Conservation (phyloP, 164 flowering plant species). For the Aristolochia californica region DNA sequence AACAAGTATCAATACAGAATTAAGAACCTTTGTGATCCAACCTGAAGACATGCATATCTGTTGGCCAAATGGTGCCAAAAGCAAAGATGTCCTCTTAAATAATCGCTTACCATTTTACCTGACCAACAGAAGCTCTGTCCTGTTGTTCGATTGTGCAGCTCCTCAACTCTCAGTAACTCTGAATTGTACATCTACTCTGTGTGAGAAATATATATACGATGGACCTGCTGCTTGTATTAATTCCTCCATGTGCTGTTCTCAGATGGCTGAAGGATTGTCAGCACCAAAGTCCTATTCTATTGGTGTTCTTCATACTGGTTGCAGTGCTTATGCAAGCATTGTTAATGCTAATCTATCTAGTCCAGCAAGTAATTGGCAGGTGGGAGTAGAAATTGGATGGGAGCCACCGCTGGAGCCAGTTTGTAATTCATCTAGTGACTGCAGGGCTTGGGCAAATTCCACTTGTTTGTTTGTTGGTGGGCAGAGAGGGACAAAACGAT, state of each 20-base stretch:
- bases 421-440: conserved; percentile 22
- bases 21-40: conserved; percentile 3
- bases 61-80: background rate
- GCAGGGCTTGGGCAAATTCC: conserved; percentile 27
- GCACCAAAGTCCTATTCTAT: background rate
- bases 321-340: conserved; percentile 12
- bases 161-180: background rate
- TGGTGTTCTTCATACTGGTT: conserved; percentile 9
- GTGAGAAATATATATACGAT: background rate
- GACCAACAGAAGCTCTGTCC: background rate
- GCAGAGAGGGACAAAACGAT: conserved; percentile 16
- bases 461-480: conserved; percentile 13
- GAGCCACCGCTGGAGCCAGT: conserved; percentile 25
- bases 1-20: conserved; percentile 1
- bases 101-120: conserved; percentile 1
- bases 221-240: conserved; percentile 1
- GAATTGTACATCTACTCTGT: conserved; percentile 1
- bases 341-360: background rate
- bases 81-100: background rate
- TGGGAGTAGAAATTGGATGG: conserved; percentile 28
- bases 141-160: background rate
- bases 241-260: background rate
- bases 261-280: background rate
- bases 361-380: conserved; percentile 4
- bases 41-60: background rate